phyloP scores from a whole-genome alignment of 345 rosid species.

The Pseudoturritis turrita region DNA sequence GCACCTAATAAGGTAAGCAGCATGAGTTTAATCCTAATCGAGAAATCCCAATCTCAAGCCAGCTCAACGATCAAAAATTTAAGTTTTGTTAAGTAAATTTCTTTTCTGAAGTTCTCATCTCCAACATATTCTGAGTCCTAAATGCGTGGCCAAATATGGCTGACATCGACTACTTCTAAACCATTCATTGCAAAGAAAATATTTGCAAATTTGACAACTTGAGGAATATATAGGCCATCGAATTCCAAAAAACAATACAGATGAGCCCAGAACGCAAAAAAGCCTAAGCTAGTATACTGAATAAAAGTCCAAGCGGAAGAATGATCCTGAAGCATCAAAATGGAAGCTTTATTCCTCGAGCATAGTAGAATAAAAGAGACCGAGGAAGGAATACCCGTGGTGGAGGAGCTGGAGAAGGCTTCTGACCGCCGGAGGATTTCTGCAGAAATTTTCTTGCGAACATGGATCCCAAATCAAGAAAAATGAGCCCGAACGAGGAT shows the following conservation, averaged over 20 bases:
- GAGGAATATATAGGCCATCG: not conserved
- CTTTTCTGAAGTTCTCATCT: not conserved
- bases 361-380: not conserved
- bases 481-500: not conserved
- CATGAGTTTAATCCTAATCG: not conserved
- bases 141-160: not conserved
- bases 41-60: not conserved
- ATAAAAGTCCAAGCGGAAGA: not conserved
- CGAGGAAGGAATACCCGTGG: slow-evolving; percentile 30
- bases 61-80: not conserved
- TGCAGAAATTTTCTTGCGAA: slow-evolving; percentile 47
- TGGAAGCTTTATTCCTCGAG: not conserved
- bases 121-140: not conserved
- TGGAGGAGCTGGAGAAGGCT: slow-evolving; percentile 23
- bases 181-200: not conserved
- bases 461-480: slow-evolving; percentile 36
- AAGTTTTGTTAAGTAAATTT: not conserved
- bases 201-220: not conserved
- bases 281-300: not conserved
- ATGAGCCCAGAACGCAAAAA: not conserved
- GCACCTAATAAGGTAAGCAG: not conserved
- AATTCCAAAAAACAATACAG: not conserved
- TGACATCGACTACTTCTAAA: not conserved
- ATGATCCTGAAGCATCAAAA: not conserved
- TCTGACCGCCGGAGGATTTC: slow-evolving; percentile 27